Conservation (phyloP, 2,329 filamentous ascomycete species). For the Penicillium sp. region DNA sequence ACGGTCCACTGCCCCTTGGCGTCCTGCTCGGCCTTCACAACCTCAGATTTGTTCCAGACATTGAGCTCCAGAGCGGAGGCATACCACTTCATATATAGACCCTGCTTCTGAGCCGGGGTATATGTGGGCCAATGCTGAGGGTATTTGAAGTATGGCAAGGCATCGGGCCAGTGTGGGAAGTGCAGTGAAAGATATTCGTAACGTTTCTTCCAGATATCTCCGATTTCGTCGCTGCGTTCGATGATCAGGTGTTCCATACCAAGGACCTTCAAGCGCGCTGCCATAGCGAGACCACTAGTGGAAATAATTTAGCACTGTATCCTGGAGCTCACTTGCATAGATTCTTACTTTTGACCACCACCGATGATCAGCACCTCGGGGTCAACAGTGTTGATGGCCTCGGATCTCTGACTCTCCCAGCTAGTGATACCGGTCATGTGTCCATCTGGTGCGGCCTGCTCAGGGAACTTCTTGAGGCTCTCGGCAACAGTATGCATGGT, state of each 20-base stretch:
- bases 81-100: conserved; percentile 31
- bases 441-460: conserved; percentile 29
- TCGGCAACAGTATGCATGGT: conserved; percentile 38
- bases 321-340: background rate
- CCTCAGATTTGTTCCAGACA: conserved; percentile 25
- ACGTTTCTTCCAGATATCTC: conserved; percentile 33
- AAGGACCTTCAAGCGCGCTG: conserved; percentile 26
- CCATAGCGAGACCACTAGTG: conserved; percentile 24
- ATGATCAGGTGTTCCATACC: conserved; percentile 32
- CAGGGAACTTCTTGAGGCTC: conserved; percentile 32
- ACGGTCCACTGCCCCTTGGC: conserved; percentile 22
- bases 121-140: conserved; percentile 34
- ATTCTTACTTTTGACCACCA: conserved; percentile 25
- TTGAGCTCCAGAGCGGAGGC: conserved; percentile 27
- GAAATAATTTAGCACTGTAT: conserved; percentile 3
- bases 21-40: conserved; percentile 24
- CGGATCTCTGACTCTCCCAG: conserved; percentile 32
- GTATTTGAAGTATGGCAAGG: conserved; percentile 32
- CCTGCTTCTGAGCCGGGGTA: conserved; percentile 33
- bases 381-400: conserved; percentile 25
- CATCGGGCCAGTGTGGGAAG: conserved; percentile 32
- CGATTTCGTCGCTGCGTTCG: conserved; percentile 27
- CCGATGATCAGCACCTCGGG: conserved; percentile 27
- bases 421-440: conserved; percentile 35
- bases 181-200: conserved; percentile 35